phyloP scores from a whole-genome alignment of 495 filamentous ascomycete species.

The Penicillium maclennaniae region DNA sequence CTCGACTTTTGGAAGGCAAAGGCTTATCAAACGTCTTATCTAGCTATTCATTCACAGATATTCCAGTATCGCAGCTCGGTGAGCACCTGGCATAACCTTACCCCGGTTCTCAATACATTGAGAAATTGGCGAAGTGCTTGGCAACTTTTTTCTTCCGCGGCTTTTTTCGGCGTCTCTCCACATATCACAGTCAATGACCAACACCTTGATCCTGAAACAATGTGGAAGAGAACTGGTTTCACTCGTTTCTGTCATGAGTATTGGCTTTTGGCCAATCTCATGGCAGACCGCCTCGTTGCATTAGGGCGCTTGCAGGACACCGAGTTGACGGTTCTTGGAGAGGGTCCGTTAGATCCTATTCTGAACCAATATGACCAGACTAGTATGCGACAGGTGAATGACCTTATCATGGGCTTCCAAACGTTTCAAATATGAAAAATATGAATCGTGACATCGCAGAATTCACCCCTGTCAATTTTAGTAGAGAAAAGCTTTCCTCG shows the following conservation, averaged over 20 bases:
- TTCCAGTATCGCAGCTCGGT: constrained; percentile 25
- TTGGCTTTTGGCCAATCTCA: constrained; percentile 21
- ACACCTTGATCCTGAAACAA: background rate
- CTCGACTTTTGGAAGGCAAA: no score
- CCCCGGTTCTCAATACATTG: constrained; percentile 12
- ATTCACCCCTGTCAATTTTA: background rate
- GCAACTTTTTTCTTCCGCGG: constrained; percentile 9
- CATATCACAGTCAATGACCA: constrained; percentile 14
- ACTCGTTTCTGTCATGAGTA: constrained; percentile 16
- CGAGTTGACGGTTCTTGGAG: constrained; percentile 6
- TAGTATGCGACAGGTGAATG: constrained; percentile 25
- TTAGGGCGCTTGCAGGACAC: constrained; percentile 1
- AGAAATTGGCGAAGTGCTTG: constrained; percentile 18
- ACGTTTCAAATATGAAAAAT: constrained; percentile 15
- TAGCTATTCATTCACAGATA: constrained; percentile 20
- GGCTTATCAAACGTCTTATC: background rate
- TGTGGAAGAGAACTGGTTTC: constrained; percentile 23
- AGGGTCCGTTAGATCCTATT: constrained; percentile 19
- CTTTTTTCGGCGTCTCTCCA: background rate
- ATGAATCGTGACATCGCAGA: background rate
- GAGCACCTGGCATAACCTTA: constrained; percentile 8
- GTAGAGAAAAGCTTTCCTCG: no score
- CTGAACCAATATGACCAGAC: constrained; percentile 24
- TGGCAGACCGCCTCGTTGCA: constrained; percentile 14
- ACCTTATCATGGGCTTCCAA: constrained; percentile 20